Conservation (phyloP, 441 rosid species). For the Erysimum cheiri region DNA sequence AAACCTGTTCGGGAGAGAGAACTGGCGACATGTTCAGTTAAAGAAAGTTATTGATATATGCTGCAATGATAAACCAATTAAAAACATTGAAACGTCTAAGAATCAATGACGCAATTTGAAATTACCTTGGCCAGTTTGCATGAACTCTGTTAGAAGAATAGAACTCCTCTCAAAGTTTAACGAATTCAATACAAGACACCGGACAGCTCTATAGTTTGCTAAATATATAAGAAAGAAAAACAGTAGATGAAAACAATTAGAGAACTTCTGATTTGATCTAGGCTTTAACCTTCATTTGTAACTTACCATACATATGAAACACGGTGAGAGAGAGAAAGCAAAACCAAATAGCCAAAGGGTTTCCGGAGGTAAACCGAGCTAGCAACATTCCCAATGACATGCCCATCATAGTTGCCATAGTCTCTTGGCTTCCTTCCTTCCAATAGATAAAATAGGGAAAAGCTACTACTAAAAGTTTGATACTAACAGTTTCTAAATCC, state of each 20-base stretch:
- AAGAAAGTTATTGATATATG: slow-evolving; percentile 19
- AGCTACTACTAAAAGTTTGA: not conserved
- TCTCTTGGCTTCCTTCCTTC: slow-evolving; percentile 98
- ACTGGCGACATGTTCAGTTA: slow-evolving; percentile 54
- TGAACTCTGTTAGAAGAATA: slow-evolving; percentile 70
- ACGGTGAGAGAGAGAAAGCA: slow-evolving; percentile 80
- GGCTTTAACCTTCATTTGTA: slow-evolving; percentile 29
- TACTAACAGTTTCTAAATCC: slow-evolving; percentile 20
- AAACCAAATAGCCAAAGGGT: slow-evolving; percentile 80
- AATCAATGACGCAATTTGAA: slow-evolving; percentile 13
- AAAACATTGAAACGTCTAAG: not conserved
- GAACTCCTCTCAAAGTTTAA: slow-evolving; percentile 81
- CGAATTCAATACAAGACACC: slow-evolving; percentile 83
- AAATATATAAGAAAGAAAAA: slow-evolving; percentile 24
- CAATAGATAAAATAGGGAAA: not conserved
- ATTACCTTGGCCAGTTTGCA: slow-evolving; percentile 78
- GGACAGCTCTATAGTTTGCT: slow-evolving; percentile 97
- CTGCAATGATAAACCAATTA: slow-evolving; percentile 1
- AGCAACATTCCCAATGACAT: slow-evolving; percentile 95
- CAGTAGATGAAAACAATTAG: not conserved
- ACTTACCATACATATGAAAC: slow-evolving; percentile 95
- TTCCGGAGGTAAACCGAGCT: slow-evolving; percentile 74
- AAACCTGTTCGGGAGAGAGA: slow-evolving; percentile 80
- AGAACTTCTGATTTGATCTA: not conserved
- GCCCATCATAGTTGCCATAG: slow-evolving; percentile 92